These are phyloP conservation scores for Cyanodermella asteris DNA, from an alignment of 2,329 filamentous ascomycete genomes.

Conservation along the genomic window DNA sequence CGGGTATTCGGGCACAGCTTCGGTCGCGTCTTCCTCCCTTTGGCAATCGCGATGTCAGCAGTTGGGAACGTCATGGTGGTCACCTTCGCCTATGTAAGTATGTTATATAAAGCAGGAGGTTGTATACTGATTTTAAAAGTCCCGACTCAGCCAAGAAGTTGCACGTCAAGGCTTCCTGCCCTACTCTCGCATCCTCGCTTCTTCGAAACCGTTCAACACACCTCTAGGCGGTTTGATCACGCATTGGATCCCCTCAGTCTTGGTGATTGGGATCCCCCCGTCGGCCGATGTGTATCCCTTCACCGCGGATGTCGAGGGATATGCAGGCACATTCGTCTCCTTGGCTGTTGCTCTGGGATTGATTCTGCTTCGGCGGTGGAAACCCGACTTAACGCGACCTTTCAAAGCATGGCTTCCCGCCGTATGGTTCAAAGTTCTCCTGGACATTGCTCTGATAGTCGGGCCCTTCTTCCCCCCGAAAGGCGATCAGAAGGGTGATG, in stretches of 20 bases:
- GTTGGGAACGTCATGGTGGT: slow-evolving; percentile 54
- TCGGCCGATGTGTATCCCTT: slow-evolving; percentile 48
- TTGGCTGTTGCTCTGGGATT: slow-evolving; percentile 36
- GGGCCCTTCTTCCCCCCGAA: slow-evolving; percentile 41
- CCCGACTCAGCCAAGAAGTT: slow-evolving; percentile 50
- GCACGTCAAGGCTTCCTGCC: slow-evolving; percentile 50
- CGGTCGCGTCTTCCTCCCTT: slow-evolving; percentile 35
- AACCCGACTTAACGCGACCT: slow-evolving; percentile 38
- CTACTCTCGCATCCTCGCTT: slow-evolving; percentile 36
- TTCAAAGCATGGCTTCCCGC: slow-evolving; percentile 44
- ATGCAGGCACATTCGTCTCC: slow-evolving; percentile 39
- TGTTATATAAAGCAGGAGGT: too few relatives aligned
- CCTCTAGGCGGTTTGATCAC: slow-evolving; percentile 46
- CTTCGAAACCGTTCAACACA: slow-evolving; percentile 43
- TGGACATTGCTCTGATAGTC: slow-evolving; percentile 33
- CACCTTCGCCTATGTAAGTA: slow-evolving; percentile 40
- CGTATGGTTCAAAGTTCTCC: slow-evolving; percentile 30
- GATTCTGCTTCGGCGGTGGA: slow-evolving; percentile 35
- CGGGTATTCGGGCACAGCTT: slow-evolving; percentile 36
- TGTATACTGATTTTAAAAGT: slow-evolving; percentile 22
- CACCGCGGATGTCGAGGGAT: slow-evolving; percentile 50
- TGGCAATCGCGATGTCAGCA: slow-evolving; percentile 45
- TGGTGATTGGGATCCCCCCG: slow-evolving; percentile 44
- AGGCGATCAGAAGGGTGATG: slow-evolving; percentile 20
- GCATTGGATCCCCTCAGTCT: slow-evolving; percentile 44